Conservation (phyloP, 1,284 basidiomycete species). For the Cerrena zonata region DNA sequence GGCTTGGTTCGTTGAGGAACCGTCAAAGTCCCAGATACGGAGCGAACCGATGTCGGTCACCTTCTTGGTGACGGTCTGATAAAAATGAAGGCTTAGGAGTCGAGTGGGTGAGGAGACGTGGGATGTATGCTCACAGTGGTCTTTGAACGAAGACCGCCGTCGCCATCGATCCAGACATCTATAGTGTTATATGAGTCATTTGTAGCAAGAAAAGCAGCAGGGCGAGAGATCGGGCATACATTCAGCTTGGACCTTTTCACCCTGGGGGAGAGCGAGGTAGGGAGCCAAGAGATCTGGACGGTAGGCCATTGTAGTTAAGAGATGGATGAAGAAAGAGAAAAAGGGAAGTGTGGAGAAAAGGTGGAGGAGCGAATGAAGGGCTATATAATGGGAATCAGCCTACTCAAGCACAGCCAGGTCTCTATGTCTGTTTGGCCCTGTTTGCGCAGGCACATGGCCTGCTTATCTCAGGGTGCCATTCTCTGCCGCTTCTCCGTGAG, state of each 20-base stretch:
- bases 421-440: constrained; percentile 3
- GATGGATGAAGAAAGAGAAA: constrained; percentile 14
- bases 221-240: constrained; percentile 47
- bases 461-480: not conserved
- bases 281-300: constrained; percentile 81
- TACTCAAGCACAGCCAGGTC: too few relatives aligned
- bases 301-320: constrained; percentile 37
- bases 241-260: constrained; percentile 86
- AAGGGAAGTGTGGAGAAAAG: constrained; percentile 9
- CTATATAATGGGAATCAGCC: constrained; percentile 3
- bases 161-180: constrained; percentile 96
- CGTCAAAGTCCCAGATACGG: constrained; percentile 98
- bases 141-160: constrained; percentile 88
- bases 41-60: constrained; percentile 83
- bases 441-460: constrained; percentile 7
- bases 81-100: not conserved
- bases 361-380: not conserved
- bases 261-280: constrained; percentile 81
- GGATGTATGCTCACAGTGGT: constrained; percentile 62
- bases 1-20: constrained; percentile 94
- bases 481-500: constrained; percentile 2
- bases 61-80: constrained; percentile 74
- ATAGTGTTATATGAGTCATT: constrained; percentile 24
- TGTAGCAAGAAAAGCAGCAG: constrained; percentile 4
- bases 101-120: not conserved